Conservation (phyloP, 208 protist species). For the Tritrichomonas foetus region DNA sequence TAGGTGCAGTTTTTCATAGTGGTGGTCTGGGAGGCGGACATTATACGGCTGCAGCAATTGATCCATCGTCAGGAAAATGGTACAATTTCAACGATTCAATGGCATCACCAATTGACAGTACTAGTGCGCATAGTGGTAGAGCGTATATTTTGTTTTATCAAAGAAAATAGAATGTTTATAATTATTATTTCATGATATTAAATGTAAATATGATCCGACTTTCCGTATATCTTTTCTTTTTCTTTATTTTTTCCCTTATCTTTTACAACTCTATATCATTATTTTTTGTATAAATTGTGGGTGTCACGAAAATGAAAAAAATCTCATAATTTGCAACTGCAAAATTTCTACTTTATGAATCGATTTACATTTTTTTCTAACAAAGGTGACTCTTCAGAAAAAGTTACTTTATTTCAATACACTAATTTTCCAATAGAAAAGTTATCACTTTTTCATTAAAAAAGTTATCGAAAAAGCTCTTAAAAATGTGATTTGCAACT, state of each 20-base stretch:
- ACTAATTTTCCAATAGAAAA: too few relatives aligned
- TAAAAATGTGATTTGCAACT: background rate
- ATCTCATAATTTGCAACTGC: too few relatives aligned
- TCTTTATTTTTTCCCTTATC: too few relatives aligned
- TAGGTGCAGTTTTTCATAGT: background rate
- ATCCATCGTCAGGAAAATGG: background rate
- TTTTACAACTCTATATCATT: too few relatives aligned
- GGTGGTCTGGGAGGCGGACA: constrained; percentile 14
- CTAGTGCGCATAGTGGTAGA: background rate
- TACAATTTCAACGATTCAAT: background rate
- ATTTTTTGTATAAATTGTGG: too few relatives aligned
- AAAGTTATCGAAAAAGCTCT: too few relatives aligned
- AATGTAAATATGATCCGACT: background rate
- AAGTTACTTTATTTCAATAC: too few relatives aligned
- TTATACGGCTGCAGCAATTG: background rate
- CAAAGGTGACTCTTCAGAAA: too few relatives aligned
- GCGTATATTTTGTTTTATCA: constrained; percentile 1
- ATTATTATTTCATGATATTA: background rate
- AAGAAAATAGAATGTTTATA: background rate
- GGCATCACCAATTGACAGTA: background rate
- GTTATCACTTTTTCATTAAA: too few relatives aligned
- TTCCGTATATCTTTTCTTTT: background rate
- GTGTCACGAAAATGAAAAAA: too few relatives aligned
- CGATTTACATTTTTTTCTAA: too few relatives aligned
- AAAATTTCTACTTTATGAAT: too few relatives aligned